Evolutionary conservation across 78 protist genomes (phyloP), one percentile per base, ranked within the genome.

Genomic region (Polysphondylium violaceum): DNA sequence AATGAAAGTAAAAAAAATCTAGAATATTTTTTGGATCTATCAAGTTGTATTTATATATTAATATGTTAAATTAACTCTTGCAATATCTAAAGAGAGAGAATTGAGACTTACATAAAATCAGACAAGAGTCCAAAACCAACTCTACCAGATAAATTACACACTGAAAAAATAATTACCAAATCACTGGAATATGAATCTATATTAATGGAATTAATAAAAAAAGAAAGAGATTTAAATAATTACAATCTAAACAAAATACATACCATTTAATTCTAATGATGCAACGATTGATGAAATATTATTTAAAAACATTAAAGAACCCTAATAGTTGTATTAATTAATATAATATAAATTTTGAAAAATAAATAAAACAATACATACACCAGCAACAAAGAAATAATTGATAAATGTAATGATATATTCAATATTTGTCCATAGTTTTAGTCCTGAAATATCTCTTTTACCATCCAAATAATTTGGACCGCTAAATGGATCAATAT

Each of bases 241-340:
- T n/a, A n/a, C n/a, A n/a, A n/a, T n/a, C n/a, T n/a, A n/a, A n/a
- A n/a, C n/a, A n/a, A n/a, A n/a, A n/a, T n/a, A n/a, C n/a, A n/a
- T n/a, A n/a, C n/a, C n/a, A n/a, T n/a, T n/a, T n/a, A n/a, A n/a
- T 4, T 11, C 25, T 16, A 67, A 23, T 21, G 90, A 17, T n/a
- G 53, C 38, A 1, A 35, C 69, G 47, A 83, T 51, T 2, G 64
- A 27, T 41, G 63, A 76, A 29, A 83, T 83, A 59, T 83, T 83
- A 69, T 83, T 83, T 38, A 83, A 43, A 58, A 69, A 83, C 90
- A 83, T 83, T 43, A 83, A 56, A 69, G 77, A 29, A n/a, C 56
- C 17, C n/a, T n/a, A n/a, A n/a, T n/a, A n/a, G n/a, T n/a, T n/a
- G n/a, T n/a, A n/a, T 51, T 67, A 67, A 67, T 27, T 11, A n/a